phyloP scores from a whole-genome alignment of 192 early-diverging fungal species.

The Physocladia obscura region DNA sequence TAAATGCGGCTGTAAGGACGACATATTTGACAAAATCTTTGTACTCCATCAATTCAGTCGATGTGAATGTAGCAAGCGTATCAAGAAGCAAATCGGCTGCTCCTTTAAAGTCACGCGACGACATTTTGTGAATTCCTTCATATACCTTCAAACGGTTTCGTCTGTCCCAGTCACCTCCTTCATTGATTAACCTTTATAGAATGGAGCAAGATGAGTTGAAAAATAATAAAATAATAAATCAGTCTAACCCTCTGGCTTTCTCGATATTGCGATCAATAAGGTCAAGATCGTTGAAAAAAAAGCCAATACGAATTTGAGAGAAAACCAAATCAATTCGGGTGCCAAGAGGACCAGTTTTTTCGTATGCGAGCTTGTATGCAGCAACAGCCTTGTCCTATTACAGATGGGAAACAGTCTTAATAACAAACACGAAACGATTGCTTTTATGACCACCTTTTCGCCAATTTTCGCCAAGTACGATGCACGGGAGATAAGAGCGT shows the following conservation, averaged over 20 bases:
- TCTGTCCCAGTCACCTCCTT: conserved; percentile 99
- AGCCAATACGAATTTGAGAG: conserved; percentile 85
- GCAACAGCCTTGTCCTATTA: conserved; percentile 79
- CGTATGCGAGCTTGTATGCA: conserved; percentile 78
- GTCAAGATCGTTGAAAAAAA: conserved; percentile 87
- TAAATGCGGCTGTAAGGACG: conserved; percentile 82
- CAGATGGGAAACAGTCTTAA: neutral
- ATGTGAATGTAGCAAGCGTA: conserved; percentile 92
- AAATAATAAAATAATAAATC: neutral
- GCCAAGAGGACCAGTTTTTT: conserved; percentile 88
- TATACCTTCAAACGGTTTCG: conserved; percentile 97
- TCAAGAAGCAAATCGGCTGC: conserved; percentile 89
- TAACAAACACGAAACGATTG: too few species aligned
- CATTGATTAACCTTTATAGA: conserved; percentile 78
- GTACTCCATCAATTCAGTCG: conserved; percentile 96
- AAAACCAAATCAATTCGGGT: conserved; percentile 93
- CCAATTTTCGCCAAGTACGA: conserved; percentile 91
- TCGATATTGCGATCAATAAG: conserved; percentile 79
- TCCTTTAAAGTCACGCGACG: conserved; percentile 93
- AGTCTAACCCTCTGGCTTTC: conserved; percentile 64
- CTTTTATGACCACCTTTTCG: conserved; percentile 68
- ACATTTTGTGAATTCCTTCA: conserved; percentile 89
- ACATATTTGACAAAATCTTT: conserved; percentile 96
- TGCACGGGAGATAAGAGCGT: conserved; percentile 85
- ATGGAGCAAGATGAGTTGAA: neutral